These are phyloP conservation scores for Ligustrum vulgare DNA, from an alignment of 257 asterid genomes.

Conservation along the genomic window DNA sequence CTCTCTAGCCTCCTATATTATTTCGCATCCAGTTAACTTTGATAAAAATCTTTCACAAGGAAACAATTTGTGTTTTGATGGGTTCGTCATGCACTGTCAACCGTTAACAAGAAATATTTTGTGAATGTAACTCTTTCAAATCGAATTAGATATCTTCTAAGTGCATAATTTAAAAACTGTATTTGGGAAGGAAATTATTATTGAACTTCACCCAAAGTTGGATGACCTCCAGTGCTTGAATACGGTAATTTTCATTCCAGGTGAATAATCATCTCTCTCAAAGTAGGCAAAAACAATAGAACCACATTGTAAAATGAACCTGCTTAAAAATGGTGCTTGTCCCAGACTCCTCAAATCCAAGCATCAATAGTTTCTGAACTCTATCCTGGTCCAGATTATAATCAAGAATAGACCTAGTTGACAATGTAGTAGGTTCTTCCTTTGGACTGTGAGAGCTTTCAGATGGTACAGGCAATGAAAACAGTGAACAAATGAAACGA, in stretches of 20 bases:
- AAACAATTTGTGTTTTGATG: no score
- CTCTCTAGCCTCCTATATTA: no score
- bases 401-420: conserved; percentile 41
- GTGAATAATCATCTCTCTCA: neutral
- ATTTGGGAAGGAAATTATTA: neutral
- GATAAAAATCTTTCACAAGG: no score
- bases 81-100: no score
- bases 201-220: neutral
- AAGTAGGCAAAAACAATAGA: neutral
- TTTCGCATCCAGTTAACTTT: no score
- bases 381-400: conserved; percentile 38
- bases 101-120: neutral
- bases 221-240: neutral
- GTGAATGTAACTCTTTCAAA: neutral
- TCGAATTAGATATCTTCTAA: neutral
- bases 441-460: conserved; percentile 34
- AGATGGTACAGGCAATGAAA: conserved; percentile 67
- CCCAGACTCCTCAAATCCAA: conserved; percentile 71
- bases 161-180: neutral
- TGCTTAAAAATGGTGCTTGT: conserved; percentile 75
- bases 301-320: conserved; percentile 30
- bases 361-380: conserved; percentile 58
- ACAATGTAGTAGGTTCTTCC: conserved; percentile 32
- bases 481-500: conserved; percentile 66
- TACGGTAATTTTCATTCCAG: neutral